Percentiles rank a stretch among this genome's conserved stretches.
These are phyloP conservation scores for Lepiota venenata DNA, from an alignment of 768 basidiomycete species.

Conservation along the genomic window DNA sequence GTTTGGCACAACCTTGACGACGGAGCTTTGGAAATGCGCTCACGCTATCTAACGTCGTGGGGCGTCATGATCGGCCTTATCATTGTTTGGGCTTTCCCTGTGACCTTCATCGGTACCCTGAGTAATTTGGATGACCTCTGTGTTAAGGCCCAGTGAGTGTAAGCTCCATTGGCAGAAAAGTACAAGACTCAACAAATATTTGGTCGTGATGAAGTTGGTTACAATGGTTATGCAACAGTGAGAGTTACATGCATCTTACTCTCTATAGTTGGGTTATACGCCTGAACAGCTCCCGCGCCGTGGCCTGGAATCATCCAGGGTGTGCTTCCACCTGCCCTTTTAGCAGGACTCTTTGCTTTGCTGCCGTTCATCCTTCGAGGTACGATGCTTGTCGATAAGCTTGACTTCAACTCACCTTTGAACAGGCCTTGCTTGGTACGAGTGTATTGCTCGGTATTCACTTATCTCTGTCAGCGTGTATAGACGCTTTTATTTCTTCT, in stretches of 20 bases:
- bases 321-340: conserved; percentile 59
- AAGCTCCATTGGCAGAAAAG: background rate
- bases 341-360: conserved; percentile 60
- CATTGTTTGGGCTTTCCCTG: conserved; percentile 63
- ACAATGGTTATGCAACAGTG: conserved; percentile 49
- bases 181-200: background rate
- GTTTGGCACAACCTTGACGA: conserved; percentile 59
- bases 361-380: conserved; percentile 57
- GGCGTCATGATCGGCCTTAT: conserved; percentile 56
- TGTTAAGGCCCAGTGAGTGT: conserved; percentile 36
- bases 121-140: conserved; percentile 58
- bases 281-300: conserved; percentile 27
- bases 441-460: conserved; percentile 67
- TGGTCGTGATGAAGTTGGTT: conserved; percentile 55
- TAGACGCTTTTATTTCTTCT: conserved; percentile 67
- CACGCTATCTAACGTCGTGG: conserved; percentile 54
- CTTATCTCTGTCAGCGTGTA: conserved; percentile 70
- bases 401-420: conserved; percentile 1
- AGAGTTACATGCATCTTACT: background rate
- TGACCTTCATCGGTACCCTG: conserved; percentile 60
- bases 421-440: conserved; percentile 58
- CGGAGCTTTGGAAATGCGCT: conserved; percentile 47
- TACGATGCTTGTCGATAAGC: conserved; percentile 22
- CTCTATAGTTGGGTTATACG: background rate
- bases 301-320: conserved; percentile 58